A percentile compares a stretch with the other conserved stretches of the same genome.
phyloP scores from a whole-genome alignment of 495 filamentous ascomycete species.

The Hypoxylon intermedium region DNA sequence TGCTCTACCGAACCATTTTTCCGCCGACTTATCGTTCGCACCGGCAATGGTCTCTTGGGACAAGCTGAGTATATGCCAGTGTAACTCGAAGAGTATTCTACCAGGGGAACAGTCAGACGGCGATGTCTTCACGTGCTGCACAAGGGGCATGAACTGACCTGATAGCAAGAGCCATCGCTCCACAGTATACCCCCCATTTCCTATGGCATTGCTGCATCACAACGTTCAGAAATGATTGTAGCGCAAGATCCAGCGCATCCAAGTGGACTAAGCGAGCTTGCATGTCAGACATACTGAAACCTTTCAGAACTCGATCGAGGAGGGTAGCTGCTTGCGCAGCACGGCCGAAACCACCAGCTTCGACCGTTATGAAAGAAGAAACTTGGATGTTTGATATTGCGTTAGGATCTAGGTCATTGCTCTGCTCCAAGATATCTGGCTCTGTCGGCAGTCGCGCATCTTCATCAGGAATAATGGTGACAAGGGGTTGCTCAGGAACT shows the following conservation, averaged over 20 bases:
- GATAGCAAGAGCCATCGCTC: constrained; percentile 39
- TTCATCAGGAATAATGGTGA: constrained; percentile 14
- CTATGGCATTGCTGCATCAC: constrained; percentile 40
- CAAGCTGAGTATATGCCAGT: constrained; percentile 24
- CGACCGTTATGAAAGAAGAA: constrained; percentile 16
- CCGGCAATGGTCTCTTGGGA: too few relatives aligned
- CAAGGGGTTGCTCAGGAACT: constrained; percentile 21
- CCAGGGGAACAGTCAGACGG: neutral
- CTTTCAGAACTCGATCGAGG: constrained; percentile 33
- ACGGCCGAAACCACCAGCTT: constrained; percentile 41
- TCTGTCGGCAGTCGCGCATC: constrained; percentile 13
- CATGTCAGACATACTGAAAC: constrained; percentile 17
- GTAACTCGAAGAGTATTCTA: constrained; percentile 33
- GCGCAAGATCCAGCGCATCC: neutral
- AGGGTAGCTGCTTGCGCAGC: constrained; percentile 45
- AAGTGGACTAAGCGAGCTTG: constrained; percentile 13
- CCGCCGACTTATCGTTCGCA: too few relatives aligned
- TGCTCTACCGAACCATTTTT: neutral
- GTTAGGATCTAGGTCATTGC: neutral
- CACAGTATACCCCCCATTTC: constrained; percentile 37
- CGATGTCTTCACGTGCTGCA: neutral
- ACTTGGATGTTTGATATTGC: constrained; percentile 19
- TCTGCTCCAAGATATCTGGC: constrained; percentile 8
- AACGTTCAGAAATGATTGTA: constrained; percentile 24
- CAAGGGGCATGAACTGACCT: constrained; percentile 28